Evolutionary conservation across 176 grass and related monocot species (phyloP).

Genomic region (Oryza meridionalis): DNA sequence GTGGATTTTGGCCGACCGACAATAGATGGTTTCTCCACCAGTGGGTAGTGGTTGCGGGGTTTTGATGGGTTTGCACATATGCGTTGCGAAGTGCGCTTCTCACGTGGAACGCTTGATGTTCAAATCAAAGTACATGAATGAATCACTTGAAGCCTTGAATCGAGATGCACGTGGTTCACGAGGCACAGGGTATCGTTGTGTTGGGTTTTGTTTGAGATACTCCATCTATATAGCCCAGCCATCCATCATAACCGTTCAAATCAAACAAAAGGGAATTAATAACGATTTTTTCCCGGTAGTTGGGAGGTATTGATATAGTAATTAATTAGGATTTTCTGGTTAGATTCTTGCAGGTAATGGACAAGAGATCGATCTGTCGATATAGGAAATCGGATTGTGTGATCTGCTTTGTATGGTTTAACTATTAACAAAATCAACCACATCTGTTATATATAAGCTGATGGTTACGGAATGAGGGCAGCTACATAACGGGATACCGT

Average conservation of each 20-base stretch:
- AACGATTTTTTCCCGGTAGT: too few relatives aligned
- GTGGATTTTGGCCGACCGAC: too few relatives aligned
- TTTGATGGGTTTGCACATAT: too few relatives aligned
- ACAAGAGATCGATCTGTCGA: slow-evolving; percentile 14
- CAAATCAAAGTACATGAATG: neutral
- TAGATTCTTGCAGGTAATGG: slow-evolving; percentile 15
- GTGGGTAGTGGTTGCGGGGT: too few relatives aligned
- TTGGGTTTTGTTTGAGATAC: too few relatives aligned
- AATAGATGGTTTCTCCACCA: too few relatives aligned
- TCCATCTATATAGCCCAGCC: too few relatives aligned
- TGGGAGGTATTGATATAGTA: neutral
- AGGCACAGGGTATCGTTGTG: neutral
- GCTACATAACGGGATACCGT: too few relatives aligned
- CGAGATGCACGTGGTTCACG: slow-evolving; percentile 11
- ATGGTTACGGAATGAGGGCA: neutral
- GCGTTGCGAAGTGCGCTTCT: neutral
- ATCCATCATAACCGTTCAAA: too few relatives aligned
- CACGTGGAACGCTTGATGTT: slow-evolving; percentile 12
- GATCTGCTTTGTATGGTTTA: slow-evolving; percentile 35
- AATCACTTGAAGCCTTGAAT: neutral
- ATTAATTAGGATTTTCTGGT: neutral
- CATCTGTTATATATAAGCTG: neutral
- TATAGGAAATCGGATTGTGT: slow-evolving; percentile 27
- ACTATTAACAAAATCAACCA: slow-evolving; percentile 7
- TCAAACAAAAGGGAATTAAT: too few relatives aligned